Base-by-base conservation (phyloP, 83 land plant species). In the Diphasiastrum complanatum region DNA sequence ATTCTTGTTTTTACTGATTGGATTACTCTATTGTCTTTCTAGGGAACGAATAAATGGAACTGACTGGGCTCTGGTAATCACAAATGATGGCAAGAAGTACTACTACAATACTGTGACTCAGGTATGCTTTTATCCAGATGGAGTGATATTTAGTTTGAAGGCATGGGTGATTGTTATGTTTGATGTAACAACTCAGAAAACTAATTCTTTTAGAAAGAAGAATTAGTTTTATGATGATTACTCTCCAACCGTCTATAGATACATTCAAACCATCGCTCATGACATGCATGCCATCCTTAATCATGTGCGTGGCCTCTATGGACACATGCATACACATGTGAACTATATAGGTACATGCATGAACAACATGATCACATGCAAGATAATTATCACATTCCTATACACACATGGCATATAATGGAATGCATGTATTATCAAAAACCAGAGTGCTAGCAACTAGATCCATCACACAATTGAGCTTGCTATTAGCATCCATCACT, bases 1-100 rank as follows among this genome's bases (percentile, higher is more conserved):
- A 23, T 33, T 30, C 25, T 48, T 45, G 55, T 46, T 47, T 31
- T 47, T 60, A 61, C 10, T 4, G 10, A 16, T 45, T 14, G 6
- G 45, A 4, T 43, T 25, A 11, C 16, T 55, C 47, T 8, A 10
- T 8, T n/a, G 12, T 16, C 20, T 43, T 61, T 3, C 28, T 32
- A 92, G 96, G 87, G 88, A 82, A 61, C 73, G 79, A 62, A 28
- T 92, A 62, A 58, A 72, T 66, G 91, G 85, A 20, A 88, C 88
- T 0, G 91, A 89, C 28, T 92, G 98, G 98, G 74, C 75, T 34
- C 40, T 81, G 65, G 96, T 92, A 29, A 76, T 73, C 24, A 92
- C 91, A 60, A 85, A 85, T 77, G 98, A 88, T 79, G 88, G 84
- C 27, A 88, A 92, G 62, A 92, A 79, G 36, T 92, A 92, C 60